Evolutionary conservation across 139 green algal genomes (phyloP), one percentile per base, ranked within the genome.

Genomic region (Edaphochlamys debaryana): DNA sequence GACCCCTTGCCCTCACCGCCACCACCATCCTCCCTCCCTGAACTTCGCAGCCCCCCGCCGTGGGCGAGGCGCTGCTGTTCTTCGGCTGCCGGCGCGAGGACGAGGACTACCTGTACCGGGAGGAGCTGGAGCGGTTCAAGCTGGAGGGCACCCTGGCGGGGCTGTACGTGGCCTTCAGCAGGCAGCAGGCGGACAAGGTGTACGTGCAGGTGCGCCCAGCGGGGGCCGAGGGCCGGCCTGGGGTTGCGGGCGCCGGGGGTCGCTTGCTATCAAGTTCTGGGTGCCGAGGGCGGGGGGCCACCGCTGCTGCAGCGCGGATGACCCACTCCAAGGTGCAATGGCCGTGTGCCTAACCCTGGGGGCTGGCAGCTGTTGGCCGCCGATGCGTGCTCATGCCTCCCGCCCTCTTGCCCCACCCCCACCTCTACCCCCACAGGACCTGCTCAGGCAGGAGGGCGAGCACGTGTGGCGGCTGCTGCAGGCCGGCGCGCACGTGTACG

Each of bases 61-160:
- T 88, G 20, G 92, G 89, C 32, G 58, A 86, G 73, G 81, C 84
- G 6, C 92, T 89, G 91, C 90, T 98, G 36, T 98, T 97, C 91
- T 98, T 97, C 86, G 95, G 95, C 40, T 97, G 94, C 92, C 88
- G 95, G 32, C 80, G 86, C 20, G 42, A 79, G 0, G 91, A 95
- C 30, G 91, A 98, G 81, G 96, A 98, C 87, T 98, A 91, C 84
- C 74, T 99, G 69, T 99, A 96, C 71, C 32, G 80, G 54, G 68
- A 93, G n/a, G 95, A 98, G 23, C 83, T 97, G 58, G 83, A 96
- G 78, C 56, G 4, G 15, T 72, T 81, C 60, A 71, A 62, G 75
- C 70, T 41, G 1, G 92, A 97, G 25, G 94, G 94, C 62, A 95
- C 88, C 25, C 90, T 98, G n/a, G 86, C 80, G 8, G 72, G 85